Conservation (phyloP, 2,329 filamentous ascomycete species). For the Phialocephala sp. region DNA sequence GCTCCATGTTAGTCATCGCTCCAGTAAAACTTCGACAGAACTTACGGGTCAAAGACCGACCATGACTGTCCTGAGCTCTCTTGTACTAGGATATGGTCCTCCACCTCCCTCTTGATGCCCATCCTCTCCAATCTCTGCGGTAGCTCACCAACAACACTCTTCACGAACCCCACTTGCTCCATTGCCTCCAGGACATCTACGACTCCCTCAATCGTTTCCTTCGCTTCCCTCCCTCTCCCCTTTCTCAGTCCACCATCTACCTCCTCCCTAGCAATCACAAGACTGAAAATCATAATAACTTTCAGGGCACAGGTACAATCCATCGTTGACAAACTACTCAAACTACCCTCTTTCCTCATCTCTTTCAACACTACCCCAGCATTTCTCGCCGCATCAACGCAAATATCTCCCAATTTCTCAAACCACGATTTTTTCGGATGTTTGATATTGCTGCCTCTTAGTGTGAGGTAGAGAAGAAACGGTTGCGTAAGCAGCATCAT, state of each 20-base stretch:
- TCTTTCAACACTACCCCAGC: conserved; percentile 25
- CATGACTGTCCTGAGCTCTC: conserved; percentile 5
- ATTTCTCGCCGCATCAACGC: conserved; percentile 29
- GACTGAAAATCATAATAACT: conserved; percentile 28
- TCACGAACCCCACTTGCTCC: conserved; percentile 33
- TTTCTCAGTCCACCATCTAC: neutral
- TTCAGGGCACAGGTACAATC: conserved; percentile 29
- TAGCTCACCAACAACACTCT: conserved; percentile 27
- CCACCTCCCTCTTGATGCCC: conserved; percentile 19
- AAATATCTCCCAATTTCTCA: conserved; percentile 30
- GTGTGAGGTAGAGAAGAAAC: conserved; percentile 30
- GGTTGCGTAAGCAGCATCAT: conserved; percentile 32
- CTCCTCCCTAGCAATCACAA: conserved; percentile 26
- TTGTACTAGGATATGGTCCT: neutral
- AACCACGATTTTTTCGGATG: conserved; percentile 29
- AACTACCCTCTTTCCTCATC: conserved; percentile 27
- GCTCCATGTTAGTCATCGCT: neutral
- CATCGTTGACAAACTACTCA: conserved; percentile 28
- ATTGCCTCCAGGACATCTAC: conserved; percentile 26
- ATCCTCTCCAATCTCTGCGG: conserved; percentile 25
- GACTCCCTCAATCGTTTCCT: conserved; percentile 23
- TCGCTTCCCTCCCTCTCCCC: conserved; percentile 8
- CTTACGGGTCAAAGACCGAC: conserved; percentile 21
- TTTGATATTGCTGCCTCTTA: conserved; percentile 23
- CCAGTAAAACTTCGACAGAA: neutral